phyloP scores from a whole-genome alignment of 768 basidiomycete genomes.

The Podaxis sp. region DNA sequence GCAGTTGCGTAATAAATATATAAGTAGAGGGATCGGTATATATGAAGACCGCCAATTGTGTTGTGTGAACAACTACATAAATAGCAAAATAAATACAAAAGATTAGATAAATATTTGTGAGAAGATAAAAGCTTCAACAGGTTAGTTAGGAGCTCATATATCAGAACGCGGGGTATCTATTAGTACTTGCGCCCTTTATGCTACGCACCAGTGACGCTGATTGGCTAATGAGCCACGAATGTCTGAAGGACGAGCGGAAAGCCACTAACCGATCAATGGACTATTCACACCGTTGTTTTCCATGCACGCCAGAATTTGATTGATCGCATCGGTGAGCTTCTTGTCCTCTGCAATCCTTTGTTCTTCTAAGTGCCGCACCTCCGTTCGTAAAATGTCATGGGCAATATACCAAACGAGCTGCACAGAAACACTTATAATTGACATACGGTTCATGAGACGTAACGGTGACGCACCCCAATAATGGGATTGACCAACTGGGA shows the following conservation, averaged over 20 bases:
- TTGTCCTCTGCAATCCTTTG: conserved; percentile 1
- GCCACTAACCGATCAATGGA: conserved; percentile 9
- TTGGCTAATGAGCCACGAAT: neutral
- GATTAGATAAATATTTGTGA: neutral
- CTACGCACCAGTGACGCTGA: neutral
- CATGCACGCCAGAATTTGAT: conserved; percentile 11
- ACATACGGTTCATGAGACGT: neutral
- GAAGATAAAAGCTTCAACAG: neutral
- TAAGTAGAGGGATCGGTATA: neutral
- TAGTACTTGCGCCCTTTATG: neutral
- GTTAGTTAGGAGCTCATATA: neutral
- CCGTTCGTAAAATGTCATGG: conserved; percentile 10
- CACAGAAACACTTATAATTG: neutral
- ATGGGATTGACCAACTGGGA: conserved; percentile 6
- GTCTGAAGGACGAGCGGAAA: neutral
- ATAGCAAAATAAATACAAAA: neutral
- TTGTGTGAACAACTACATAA: neutral
- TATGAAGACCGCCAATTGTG: neutral
- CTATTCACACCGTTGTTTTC: conserved; percentile 3
- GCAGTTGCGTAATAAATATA: no score
- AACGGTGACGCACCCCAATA: conserved; percentile 1
- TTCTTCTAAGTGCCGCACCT: neutral
- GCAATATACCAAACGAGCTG: conserved; percentile 13
- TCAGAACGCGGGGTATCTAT: neutral
- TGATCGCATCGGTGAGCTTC: conserved; percentile 4